Evolutionary conservation across 202 grass and related monocot species (phyloP), one percentile per base, ranked within the genome.

Genomic region (Bolboschoenoplectus hybrid): DNA sequence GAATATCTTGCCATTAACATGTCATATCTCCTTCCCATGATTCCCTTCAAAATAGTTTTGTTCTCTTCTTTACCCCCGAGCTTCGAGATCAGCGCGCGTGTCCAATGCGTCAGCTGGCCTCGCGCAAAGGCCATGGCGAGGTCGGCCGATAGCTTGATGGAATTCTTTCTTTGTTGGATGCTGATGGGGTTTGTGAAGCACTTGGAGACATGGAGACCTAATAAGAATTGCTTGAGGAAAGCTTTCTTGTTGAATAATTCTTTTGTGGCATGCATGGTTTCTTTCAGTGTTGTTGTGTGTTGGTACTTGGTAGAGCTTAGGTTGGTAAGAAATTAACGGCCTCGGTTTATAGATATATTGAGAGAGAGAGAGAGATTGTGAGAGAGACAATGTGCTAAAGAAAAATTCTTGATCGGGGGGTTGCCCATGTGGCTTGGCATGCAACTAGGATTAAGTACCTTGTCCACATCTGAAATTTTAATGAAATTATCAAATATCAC

Each of bases 131-230:
- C 94, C 89, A 94, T 93, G 78, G 94, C 91, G 7, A 89, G 38
- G 72, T 90, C 92, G 44, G 92, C 91, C 0, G 91, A 94, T 45
- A 88, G 75, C 83, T 93, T 92, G 88, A 97, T 86, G 46, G 86
- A 88, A 2, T 81, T 71, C 88, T 84, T 94, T 72, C 92, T 90
- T 52, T 94, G 80, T 0, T 87, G 70, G 16, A 93, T 74, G 56
- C 53, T 85, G 86, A 84, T 86, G 60, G 47, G 19, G 26, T 41
- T 73, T 64, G 88, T 87, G 7, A 86, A 52, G 11, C 71, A 56
- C 71, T 75, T 67, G 44, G 84, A 86, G 10, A 82, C 32, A 26
- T 82, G 78, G n/a, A 97, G 92, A 20, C 74, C 85, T 63, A 81
- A 7, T 73, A 94, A 80, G 58, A 97, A 72, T 87, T 84, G 88